Evolutionary conservation across 139 green algal genomes (phyloP), one percentile per base, ranked within the genome.

Genomic region (Astrephomene gubernaculifera): DNA sequence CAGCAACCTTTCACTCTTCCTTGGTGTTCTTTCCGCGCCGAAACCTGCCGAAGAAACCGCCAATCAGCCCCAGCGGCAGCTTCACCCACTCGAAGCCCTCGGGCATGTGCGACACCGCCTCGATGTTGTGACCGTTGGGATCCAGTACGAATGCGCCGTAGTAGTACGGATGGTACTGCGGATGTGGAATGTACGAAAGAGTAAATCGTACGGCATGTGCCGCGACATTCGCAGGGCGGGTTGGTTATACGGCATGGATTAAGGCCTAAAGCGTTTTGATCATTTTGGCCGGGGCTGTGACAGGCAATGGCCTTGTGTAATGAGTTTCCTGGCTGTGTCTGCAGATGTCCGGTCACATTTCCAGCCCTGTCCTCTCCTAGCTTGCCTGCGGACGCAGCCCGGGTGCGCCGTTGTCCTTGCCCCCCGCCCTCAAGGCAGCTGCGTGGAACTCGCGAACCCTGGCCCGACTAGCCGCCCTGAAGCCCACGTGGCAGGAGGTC

Each of bases 361-460:
- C n/a, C n/a, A n/a, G n/a, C n/a, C n/a, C n/a, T n/a, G n/a, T n/a
- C n/a, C n/a, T n/a, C n/a, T n/a, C n/a, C n/a, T n/a, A n/a, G n/a
- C n/a, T n/a, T n/a, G n/a, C n/a, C n/a, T n/a, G n/a, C n/a, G n/a
- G n/a, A n/a, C n/a, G n/a, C n/a, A 82, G 71, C 52, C 75, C 75
- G 0, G 57, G 57, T 0, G 9, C 38, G 57, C 60, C 57, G 61
- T 83, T 83, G 57, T 83, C 76, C 29, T 41, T 72, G 60, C 12
- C 76, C 39, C 54, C 75, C 38, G 54, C 75, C 38, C 27, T 31
- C 38, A 82, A 29, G 10, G 75, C 75, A 3, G 75, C 75, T 29
- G 38, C 75, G 41, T 72, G n/a, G 61, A 72, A 83, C 8, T 43
- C 31, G 2, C 38, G 76, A 27, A 71, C 74, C 57, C 31, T 41